phyloP scores from a whole-genome alignment of 2,329 filamentous ascomycete genomes.

The Knufia petricola region DNA sequence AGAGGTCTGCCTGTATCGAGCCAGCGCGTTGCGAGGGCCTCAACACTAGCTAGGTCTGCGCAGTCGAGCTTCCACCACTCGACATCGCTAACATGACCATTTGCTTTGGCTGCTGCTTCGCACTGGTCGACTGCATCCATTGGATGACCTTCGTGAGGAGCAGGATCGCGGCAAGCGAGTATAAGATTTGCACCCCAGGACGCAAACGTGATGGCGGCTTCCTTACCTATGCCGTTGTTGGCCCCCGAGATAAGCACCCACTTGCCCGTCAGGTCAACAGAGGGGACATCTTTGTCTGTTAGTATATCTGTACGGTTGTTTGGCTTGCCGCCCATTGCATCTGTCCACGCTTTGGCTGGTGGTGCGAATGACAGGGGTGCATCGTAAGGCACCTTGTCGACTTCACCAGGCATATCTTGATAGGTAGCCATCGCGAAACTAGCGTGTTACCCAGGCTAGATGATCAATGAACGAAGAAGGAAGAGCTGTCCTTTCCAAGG shows the following conservation, averaged over 20 bases:
- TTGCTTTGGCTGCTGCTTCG: neutral
- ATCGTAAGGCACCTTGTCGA: constrained; percentile 10
- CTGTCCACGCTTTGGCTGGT: constrained; percentile 7
- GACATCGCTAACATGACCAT: neutral
- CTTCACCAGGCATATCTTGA: neutral
- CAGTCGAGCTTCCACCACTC: constrained; percentile 7
- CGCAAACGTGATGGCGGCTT: constrained; percentile 7
- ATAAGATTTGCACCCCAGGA: constrained; percentile 7
- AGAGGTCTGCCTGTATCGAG: neutral
- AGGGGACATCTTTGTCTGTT: neutral
- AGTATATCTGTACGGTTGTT: constrained; percentile 8
- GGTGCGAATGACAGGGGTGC: constrained; percentile 3
- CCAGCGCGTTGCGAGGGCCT: constrained; percentile 5
- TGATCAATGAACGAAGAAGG: too few species aligned
- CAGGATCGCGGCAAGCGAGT: constrained; percentile 4
- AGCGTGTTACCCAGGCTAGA: too few species aligned
- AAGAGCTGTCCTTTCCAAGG: too few species aligned
- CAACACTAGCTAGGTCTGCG: constrained; percentile 3
- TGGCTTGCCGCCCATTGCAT: neutral
- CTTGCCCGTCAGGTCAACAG: constrained; percentile 4
- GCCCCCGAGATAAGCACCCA: constrained; percentile 9
- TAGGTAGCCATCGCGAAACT: neutral
- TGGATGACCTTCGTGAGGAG: constrained; percentile 5
- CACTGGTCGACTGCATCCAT: constrained; percentile 2
- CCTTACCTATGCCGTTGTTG: constrained; percentile 6